A percentile compares a stretch with the other conserved stretches of the same genome.
Conservation (phyloP, 768 basidiomycete genomes). For the Harrya chromipes region DNA sequence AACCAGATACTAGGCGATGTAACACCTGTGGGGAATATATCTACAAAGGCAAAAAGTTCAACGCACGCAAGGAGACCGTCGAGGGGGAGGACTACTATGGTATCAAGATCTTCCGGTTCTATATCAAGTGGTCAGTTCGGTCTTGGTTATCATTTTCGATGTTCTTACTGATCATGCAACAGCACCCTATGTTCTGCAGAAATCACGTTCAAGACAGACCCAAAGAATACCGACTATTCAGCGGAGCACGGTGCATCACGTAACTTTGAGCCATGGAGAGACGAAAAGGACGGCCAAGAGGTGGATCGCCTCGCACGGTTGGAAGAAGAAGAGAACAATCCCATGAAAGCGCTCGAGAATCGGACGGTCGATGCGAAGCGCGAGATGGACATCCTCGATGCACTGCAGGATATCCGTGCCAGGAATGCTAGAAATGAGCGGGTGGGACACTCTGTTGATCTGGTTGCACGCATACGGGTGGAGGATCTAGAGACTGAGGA, state of each 20-base stretch:
- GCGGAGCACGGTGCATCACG: constrained; percentile 97
- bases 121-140: constrained; percentile 75
- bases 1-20: constrained; percentile 59
- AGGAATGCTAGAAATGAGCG: constrained; percentile 87
- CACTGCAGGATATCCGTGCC: constrained; percentile 87
- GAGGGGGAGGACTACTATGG: constrained; percentile 97
- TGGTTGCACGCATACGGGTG: constrained; percentile 56
- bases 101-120: constrained; percentile 94
- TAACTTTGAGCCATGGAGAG: constrained; percentile 97
- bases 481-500: constrained; percentile 79
- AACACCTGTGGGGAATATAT: constrained; percentile 98
- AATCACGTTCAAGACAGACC: constrained; percentile 99
- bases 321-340: constrained; percentile 93
- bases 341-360: constrained; percentile 96
- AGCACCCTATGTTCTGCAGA: constrained; percentile 96
- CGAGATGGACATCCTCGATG: constrained; percentile 98
- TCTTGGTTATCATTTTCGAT: constrained; percentile 6
- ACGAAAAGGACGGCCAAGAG: constrained; percentile 72
- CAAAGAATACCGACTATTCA: constrained; percentile 91
- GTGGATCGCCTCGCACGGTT: constrained; percentile 81
- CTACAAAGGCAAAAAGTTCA: constrained; percentile 99
- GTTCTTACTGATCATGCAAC: constrained; percentile 13
- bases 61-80: constrained; percentile 97
- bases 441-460: constrained; percentile 69
- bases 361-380: constrained; percentile 89